phyloP scores from a whole-genome alignment of 2,329 filamentous ascomycete species.

The Colletotrichum lentis region DNA sequence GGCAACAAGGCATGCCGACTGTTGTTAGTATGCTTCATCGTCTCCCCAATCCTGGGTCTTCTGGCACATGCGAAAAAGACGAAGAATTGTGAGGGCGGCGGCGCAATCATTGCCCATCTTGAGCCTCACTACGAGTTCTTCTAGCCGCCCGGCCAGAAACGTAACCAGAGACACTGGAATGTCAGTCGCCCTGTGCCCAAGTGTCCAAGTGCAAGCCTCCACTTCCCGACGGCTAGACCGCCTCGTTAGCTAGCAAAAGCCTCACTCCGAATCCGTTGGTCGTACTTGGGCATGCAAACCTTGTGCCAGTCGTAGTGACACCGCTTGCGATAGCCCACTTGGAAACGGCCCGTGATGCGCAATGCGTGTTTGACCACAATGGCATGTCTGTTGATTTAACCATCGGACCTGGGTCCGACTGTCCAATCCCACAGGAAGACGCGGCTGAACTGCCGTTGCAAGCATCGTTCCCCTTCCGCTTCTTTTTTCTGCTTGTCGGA shows the following conservation, averaged over 20 bases:
- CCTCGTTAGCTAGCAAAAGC: not conserved
- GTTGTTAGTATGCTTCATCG: slow-evolving; percentile 1
- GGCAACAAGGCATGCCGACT: not conserved
- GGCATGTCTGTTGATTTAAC: slow-evolving; percentile 6
- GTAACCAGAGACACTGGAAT: slow-evolving; percentile 20
- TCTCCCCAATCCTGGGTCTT: not conserved
- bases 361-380: slow-evolving; percentile 7
- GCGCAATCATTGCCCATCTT: slow-evolving; percentile 12
- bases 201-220: slow-evolving; percentile 7
- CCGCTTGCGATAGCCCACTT: not conserved
- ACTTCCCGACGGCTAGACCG: slow-evolving; percentile 7
- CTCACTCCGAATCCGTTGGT: slow-evolving; percentile 5
- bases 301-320: not conserved
- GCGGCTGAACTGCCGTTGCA: slow-evolving; percentile 15
- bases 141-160: slow-evolving; percentile 22
- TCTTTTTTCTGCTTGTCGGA: slow-evolving; percentile 12
- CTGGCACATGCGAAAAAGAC: not conserved
- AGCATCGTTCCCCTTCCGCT: not conserved
- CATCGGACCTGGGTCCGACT: slow-evolving; percentile 18
- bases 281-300: not conserved
- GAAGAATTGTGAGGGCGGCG: slow-evolving; percentile 8
- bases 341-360: not conserved
- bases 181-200: not conserved
- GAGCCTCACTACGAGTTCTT: slow-evolving; percentile 19
- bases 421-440: slow-evolving; percentile 16